Evolutionary conservation across 495 filamentous ascomycete species (phyloP), one percentile per base, ranked within the genome.

Genomic region (Daldinia vernicosa): DNA sequence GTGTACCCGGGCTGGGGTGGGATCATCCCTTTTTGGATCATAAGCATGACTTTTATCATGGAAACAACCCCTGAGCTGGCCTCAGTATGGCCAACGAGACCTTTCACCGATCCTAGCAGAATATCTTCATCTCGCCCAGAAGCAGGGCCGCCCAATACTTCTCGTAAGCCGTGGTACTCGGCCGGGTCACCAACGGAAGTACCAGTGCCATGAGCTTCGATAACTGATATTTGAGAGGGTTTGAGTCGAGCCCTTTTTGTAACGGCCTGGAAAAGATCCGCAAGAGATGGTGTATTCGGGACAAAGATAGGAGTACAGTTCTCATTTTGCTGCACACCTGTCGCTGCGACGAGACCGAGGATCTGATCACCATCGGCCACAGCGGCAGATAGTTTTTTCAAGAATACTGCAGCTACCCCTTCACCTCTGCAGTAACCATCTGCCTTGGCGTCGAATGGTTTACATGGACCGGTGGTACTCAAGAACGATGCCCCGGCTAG

Each of bases 361-460:
- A 90, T 85, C 4, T 82, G 81, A 61, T 85, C 80, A 0, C 79
- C 77, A 50, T 84, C 81, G n/a, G 60, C 60, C 2, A 83, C 51
- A 0, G 83, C 89, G 52, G 82, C 77, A 1, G 68, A 68, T 0
- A 90, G 75, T 22, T 69, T 74, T 70, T 91, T 92, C 15, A 92
- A 39, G 7, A 82, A 76, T 0, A 90, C 53, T 0, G 79, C 76
- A 33, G 74, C 82, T 14, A 89, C 70, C 4, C 79, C 89, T 65
- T 92, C 89, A 1, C 79, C 90, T 9, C 89, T 77, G 0, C 75
- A 87, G 76, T 88, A 91, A 0, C 89, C 89, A 75, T 89, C 79
- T 0, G 87, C 89, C 0, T 61, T 52, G 0, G 79, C 77, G 69
- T 88, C 86, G 9, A 77, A 79, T 8, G 75, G 66, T 69, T 77